Evolutionary conservation across 2,329 filamentous ascomycete genomes (phyloP), one percentile per base, ranked within the genome.

Genomic region (Calonectria hawksworthii): DNA sequence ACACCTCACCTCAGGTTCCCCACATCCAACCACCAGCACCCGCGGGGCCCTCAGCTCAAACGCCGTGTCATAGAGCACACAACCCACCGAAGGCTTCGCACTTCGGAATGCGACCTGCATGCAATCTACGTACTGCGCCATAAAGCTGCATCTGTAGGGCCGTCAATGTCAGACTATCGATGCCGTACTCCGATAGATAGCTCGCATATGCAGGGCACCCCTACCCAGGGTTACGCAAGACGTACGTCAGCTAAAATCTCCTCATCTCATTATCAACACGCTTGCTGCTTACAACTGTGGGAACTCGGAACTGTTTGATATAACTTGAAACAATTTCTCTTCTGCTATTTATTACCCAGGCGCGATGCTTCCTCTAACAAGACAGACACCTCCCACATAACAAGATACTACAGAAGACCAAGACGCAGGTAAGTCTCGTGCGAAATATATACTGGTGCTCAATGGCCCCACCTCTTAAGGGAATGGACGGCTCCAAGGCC

Each of bases 401-500:
- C 66, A 67, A 56, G 63, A 47, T 68, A 54, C 70, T 56, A 23
- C 65, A 50, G 26, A 50, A 52, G 23, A 54, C 41, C 14, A 50
- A 28, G 61, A 44, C 44, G n/a, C 36, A 47, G 59, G 56, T 41
- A 65, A 14, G 51, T 59, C 67, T 38, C 56, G 23, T 52, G 26
- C 59, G 47, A 68, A 47, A 52, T 51, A 56, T 70, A 21, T 63
- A 56, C 52, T 34, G 16, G 28, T 41, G 38, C 52, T 52, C 54
- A 26, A 71, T 65, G 38, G 63, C 28, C 67, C 56, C 63, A 76
- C 23, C 41, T 67, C 36, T 16, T 30, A 71, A 79, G 56, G 72
- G 73, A 79, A 72, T 74, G 76, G 77, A 79, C 77, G 76, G 77
- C 77, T 54, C 26, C 54, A 13, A 23, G 66, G 74, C 76, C 75